Percentiles rank a stretch among this genome's conserved stretches.
phyloP scores from a whole-genome alignment of 805 yeast species.

The Kluyveromyces siamensis region DNA sequence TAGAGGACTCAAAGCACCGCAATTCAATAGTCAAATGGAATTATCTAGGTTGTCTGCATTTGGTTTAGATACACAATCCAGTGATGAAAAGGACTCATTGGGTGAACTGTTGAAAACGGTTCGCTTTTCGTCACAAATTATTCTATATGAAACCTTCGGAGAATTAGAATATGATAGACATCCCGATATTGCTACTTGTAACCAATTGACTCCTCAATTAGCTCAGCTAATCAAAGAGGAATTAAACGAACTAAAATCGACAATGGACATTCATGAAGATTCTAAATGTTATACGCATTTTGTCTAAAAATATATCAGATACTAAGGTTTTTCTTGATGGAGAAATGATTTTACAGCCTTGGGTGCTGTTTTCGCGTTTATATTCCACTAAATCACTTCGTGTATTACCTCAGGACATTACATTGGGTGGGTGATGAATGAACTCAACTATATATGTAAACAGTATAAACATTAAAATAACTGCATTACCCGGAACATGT shows the following conservation, averaged over 20 bases:
- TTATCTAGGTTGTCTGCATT: neutral
- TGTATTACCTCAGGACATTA: neutral
- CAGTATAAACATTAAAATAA: neutral
- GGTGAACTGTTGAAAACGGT: slow-evolving; percentile 26
- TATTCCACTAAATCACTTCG: neutral
- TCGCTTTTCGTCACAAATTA: slow-evolving; percentile 70
- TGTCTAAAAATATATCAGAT: slow-evolving; percentile 33
- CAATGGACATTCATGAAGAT: slow-evolving; percentile 75
- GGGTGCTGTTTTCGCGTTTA: neutral
- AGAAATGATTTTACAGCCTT: too few species aligned
- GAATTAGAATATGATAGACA: slow-evolving; percentile 84
- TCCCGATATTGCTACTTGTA: slow-evolving; percentile 89
- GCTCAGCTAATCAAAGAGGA: slow-evolving; percentile 85
- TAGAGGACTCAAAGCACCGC: slow-evolving; percentile 53
- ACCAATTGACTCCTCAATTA: slow-evolving; percentile 75
- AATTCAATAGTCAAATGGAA: slow-evolving; percentile 29
- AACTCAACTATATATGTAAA: neutral
- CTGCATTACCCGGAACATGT: neutral
- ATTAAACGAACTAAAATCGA: slow-evolving; percentile 65
- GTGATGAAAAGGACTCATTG: neutral
- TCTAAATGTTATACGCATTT: slow-evolving; percentile 81
- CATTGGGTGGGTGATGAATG: neutral
- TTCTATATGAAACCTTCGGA: slow-evolving; percentile 76
- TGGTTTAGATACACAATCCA: neutral
- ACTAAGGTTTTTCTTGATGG: too few species aligned